These are phyloP conservation scores for Phytophthora rubi DNA, from an alignment of 352 stramenopile species.

Conservation along the genomic window DNA sequence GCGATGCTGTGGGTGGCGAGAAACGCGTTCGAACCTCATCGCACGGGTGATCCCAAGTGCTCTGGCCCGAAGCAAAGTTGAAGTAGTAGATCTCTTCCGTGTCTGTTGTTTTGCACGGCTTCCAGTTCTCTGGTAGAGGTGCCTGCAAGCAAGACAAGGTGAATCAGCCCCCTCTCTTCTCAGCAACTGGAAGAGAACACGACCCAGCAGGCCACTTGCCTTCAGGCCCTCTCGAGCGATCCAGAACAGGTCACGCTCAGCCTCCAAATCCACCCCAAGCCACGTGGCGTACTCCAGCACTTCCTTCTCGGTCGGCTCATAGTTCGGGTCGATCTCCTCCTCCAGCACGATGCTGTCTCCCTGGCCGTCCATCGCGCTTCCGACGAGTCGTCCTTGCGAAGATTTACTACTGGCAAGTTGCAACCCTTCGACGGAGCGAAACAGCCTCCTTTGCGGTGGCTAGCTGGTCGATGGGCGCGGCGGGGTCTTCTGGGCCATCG, in stretches of 20 bases:
- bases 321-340: slow-evolving; percentile 96
- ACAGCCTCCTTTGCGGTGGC: background rate
- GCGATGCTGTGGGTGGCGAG: background rate
- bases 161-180: background rate
- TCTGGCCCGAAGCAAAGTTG: slow-evolving; percentile 93
- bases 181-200: slow-evolving; percentile 1
- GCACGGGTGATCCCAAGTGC: slow-evolving; percentile 95
- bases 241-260: slow-evolving; percentile 93
- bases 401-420: slow-evolving; percentile 2
- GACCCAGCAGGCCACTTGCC: slow-evolving; percentile 18
- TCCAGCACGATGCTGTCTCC: slow-evolving; percentile 92
- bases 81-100: slow-evolving; percentile 98
- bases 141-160: slow-evolving; percentile 35
- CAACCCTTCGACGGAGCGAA: slow-evolving; percentile 26
- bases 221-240: slow-evolving; percentile 95
- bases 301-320: slow-evolving; percentile 92
- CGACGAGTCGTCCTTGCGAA: slow-evolving; percentile 15
- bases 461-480: slow-evolving; percentile 50
- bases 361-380: slow-evolving; percentile 49
- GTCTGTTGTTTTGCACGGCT: slow-evolving; percentile 95
- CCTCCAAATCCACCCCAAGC: slow-evolving; percentile 95
- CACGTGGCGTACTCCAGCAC: slow-evolving; percentile 95
- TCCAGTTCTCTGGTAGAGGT: slow-evolving; percentile 95
- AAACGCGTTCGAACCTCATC: slow-evolving; percentile 66
- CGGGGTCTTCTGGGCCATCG: slow-evolving; percentile 48